Percentiles rank a stretch among this genome's conserved stretches.
These are phyloP conservation scores for Ambrosiella beaveri DNA, from an alignment of 2,329 filamentous ascomycete genomes.

Conservation along the genomic window DNA sequence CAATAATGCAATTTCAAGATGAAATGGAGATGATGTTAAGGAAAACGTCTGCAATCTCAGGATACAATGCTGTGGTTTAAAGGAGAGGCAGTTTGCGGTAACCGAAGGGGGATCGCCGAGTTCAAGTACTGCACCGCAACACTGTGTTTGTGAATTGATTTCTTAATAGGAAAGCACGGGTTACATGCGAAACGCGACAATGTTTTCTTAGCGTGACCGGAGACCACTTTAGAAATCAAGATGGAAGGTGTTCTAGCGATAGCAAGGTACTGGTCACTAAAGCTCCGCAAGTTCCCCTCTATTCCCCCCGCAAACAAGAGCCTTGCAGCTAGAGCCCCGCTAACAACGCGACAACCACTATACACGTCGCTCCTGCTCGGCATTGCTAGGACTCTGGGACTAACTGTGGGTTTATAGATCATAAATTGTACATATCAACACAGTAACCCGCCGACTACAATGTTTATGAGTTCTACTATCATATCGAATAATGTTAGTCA, in stretches of 20 bases:
- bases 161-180: conserved; percentile 2
- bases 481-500: background rate
- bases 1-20: background rate
- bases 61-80: conserved; percentile 10
- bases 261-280: conserved; percentile 1
- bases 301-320: background rate
- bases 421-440: too few relatives aligned
- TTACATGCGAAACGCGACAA: conserved; percentile 7
- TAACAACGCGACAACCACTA: conserved; percentile 1
- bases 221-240: background rate
- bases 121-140: conserved; percentile 8
- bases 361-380: conserved; percentile 1
- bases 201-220: conserved; percentile 2
- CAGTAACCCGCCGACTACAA: too few relatives aligned
- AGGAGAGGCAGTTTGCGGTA: conserved; percentile 10
- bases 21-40: background rate
- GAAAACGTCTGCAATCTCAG: background rate
- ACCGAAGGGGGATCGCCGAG: background rate
- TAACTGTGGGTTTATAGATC: too few relatives aligned
- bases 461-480: too few relatives aligned
- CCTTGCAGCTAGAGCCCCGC: background rate
- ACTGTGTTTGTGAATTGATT: background rate
- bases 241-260: background rate
- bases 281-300: background rate
- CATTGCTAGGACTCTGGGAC: background rate